Base-by-base conservation (phyloP, 2,329 filamentous ascomycete genomes). In the Fusarium keratoplasticum region DNA sequence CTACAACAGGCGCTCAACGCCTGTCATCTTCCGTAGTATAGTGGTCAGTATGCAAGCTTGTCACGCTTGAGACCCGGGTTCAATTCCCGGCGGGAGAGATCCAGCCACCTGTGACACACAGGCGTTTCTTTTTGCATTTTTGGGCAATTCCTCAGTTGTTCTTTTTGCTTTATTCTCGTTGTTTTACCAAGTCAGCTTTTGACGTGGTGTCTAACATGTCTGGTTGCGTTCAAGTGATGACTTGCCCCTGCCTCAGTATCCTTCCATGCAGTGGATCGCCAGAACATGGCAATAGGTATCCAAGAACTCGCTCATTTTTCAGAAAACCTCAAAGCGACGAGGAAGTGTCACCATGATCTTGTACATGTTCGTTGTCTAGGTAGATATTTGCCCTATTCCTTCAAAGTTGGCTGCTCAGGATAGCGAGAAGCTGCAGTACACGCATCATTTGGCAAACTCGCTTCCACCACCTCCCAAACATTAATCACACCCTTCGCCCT, bases 61-160 rank as follows among this genome's bases (percentile, higher is more conserved):
- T 64, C 61, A 64, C 61, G 61, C 61, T 64, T 47, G 61, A 64
- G 61, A 64, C 61, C 61, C 61, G 61, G 61, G 61, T 64, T 64
- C 61, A 64, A 64, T 64, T 64, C 61, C 61, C 61, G 61, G 61
- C 61, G 61, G 61, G 61, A 64, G 61, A 64, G 61, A 59, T 64
- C 61, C 52, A 58, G 61, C 61, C 61, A 64, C 52, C 61, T 64
- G 61, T 64, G 50, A 8, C 35, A 64, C 52, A 64, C 61, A 59
- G 61, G 50, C 16, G 8, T 59, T 59, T 38, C 52, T 64, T 64
- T 64, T 64, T 58, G 29, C 33, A 35, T 35, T 64, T 59, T 13
- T 64, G 6, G 16, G 2, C 13, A 27, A 7, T 13, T 58, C 22
- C 20, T 25, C n/a, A n/a, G n/a, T n/a, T n/a, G n/a, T n/a, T n/a